Percentiles rank a stretch among this genome's conserved stretches.
phyloP scores from a whole-genome alignment of 2,329 filamentous ascomycete genomes.

The Clonostachys solani region DNA sequence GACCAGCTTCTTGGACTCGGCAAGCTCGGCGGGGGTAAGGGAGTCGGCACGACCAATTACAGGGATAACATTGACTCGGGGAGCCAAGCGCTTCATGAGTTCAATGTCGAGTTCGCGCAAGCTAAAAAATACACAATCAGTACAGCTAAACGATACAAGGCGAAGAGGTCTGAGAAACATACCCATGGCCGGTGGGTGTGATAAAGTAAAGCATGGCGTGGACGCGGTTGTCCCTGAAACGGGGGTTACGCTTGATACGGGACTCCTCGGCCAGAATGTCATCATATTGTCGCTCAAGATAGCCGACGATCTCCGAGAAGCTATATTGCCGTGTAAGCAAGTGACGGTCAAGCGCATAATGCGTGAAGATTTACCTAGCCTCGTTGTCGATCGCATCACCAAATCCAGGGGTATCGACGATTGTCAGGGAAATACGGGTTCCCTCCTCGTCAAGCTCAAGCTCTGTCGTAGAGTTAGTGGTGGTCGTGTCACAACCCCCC shows the following conservation, averaged over 20 bases:
- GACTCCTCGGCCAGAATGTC: conserved; percentile 99
- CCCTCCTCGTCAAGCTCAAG: conserved; percentile 97
- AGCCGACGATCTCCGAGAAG: conserved; percentile 96
- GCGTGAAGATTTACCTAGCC: conserved; percentile 61
- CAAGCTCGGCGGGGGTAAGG: conserved; percentile 90
- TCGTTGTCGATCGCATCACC: conserved; percentile 99
- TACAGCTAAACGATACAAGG: neutral
- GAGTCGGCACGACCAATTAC: conserved; percentile 99
- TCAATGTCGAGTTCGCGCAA: conserved; percentile 99
- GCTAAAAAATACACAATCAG: conserved; percentile 36
- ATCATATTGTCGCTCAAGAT: conserved; percentile 98
- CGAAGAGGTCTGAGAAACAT: conserved; percentile 22
- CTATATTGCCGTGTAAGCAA: conserved; percentile 34
- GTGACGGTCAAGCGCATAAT: neutral
- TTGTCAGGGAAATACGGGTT: conserved; percentile 95
- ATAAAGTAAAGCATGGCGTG: conserved; percentile 99
- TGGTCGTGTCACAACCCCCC: neutral
- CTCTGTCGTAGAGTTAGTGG: conserved; percentile 45
- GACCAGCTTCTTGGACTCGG: conserved; percentile 98
- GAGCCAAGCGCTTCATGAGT: conserved; percentile 98
- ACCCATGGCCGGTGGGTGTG: conserved; percentile 95
- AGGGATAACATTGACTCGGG: conserved; percentile 97
- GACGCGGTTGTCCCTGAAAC: conserved; percentile 98
- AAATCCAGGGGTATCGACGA: conserved; percentile 97
- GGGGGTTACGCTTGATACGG: conserved; percentile 99